phyloP scores from a whole-genome alignment of 495 filamentous ascomycete genomes.

The Podospora pseudocomata region DNA sequence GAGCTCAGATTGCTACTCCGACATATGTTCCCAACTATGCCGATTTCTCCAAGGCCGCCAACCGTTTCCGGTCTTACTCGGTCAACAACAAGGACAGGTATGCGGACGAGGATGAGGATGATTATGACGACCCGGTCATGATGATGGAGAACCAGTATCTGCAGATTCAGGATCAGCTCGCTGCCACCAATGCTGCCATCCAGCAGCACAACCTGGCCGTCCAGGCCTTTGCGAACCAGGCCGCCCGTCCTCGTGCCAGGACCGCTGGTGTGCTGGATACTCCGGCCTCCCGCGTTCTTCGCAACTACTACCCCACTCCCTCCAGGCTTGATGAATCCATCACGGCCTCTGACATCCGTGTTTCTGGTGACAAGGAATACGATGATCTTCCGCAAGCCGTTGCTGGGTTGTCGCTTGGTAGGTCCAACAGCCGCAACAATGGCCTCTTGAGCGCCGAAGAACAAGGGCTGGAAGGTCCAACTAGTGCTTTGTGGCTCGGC shows the following conservation, averaged over 20 bases:
- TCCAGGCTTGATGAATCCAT: slow-evolving; percentile 84
- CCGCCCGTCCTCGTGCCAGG: slow-evolving; percentile 76
- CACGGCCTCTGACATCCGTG: slow-evolving; percentile 70
- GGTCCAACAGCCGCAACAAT: slow-evolving; percentile 56
- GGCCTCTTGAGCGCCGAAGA: slow-evolving; percentile 62
- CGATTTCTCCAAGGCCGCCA: slow-evolving; percentile 71
- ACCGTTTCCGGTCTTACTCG: slow-evolving; percentile 91
- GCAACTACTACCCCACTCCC: slow-evolving; percentile 75
- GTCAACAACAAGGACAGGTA: slow-evolving; percentile 99
- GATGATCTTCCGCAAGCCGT: slow-evolving; percentile 67
- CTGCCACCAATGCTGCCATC: slow-evolving; percentile 85
- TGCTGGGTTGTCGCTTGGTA: slow-evolving; percentile 70
- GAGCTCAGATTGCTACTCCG: slow-evolving; percentile 67
- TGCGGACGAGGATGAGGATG: slow-evolving; percentile 86
- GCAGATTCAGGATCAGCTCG: slow-evolving; percentile 53
- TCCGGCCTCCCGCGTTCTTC: slow-evolving; percentile 66
- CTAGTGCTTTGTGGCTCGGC: slow-evolving; percentile 91
- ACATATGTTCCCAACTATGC: slow-evolving; percentile 71
- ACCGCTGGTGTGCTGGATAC: slow-evolving; percentile 87
- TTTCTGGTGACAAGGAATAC: slow-evolving; percentile 69
- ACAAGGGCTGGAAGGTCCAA: slow-evolving; percentile 80
- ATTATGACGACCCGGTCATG: slow-evolving; percentile 69
- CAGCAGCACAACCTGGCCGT: slow-evolving; percentile 91
- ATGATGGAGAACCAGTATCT: slow-evolving; percentile 66
- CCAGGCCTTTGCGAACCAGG: slow-evolving; percentile 82